These are phyloP conservation scores for Ogataea wickerhamii DNA, from an alignment of 805 yeast species.

Conservation along the genomic window DNA sequence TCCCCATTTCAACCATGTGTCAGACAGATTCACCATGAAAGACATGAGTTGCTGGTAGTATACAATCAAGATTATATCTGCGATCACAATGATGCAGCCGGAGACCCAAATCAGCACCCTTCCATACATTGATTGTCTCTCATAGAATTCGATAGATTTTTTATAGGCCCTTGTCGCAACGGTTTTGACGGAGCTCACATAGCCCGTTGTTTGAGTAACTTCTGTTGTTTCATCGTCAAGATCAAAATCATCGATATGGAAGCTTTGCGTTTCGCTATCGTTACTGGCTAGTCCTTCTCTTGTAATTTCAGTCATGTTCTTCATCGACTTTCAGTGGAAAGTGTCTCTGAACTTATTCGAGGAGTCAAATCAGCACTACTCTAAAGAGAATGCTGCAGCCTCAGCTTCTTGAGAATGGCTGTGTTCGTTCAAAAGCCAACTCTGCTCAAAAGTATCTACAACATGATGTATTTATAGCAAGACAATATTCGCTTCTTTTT, in stretches of 20 bases:
- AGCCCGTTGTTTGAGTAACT: neutral
- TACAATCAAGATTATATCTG: conserved; percentile 23
- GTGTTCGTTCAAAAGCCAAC: no score
- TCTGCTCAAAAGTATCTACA: no score
- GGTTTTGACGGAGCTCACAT: neutral
- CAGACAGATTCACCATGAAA: conserved; percentile 40
- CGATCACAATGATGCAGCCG: conserved; percentile 2
- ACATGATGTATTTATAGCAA: no score
- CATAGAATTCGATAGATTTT: conserved; percentile 1
- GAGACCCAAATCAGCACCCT: conserved; percentile 12
- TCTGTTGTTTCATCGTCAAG: neutral
- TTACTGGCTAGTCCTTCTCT: no score
- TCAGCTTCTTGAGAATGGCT: no score
- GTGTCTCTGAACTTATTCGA: no score
- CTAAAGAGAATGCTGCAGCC: no score
- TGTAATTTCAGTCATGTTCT: no score
- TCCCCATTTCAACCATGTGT: conserved; percentile 36
- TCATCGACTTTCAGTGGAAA: no score
- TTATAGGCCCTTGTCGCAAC: neutral
- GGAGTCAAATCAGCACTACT: no score
- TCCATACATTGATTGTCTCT: conserved; percentile 4
- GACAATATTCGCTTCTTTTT: no score
- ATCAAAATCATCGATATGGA: neutral
- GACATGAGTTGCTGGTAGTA: conserved; percentile 38
- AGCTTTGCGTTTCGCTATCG: no score